Evolutionary conservation across 202 grass and related monocot species (phyloP).

Genomic region (Zizania palustris): DNA sequence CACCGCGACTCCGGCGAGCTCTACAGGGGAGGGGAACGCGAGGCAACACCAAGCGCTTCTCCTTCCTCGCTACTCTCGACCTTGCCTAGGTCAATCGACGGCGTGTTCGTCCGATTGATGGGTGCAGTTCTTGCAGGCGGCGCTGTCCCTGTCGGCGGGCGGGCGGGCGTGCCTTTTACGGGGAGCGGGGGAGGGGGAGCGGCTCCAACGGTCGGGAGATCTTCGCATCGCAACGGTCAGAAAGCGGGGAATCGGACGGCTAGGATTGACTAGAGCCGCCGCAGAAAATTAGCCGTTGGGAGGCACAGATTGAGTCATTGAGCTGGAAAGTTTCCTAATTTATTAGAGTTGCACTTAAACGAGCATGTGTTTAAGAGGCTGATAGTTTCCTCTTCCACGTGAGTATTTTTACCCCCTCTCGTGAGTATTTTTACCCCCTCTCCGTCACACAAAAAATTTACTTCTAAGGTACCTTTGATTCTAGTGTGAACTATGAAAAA

Average conservation of each 20-base stretch:
- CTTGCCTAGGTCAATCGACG: constrained; percentile 10
- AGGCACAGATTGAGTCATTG: neutral
- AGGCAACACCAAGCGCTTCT: neutral
- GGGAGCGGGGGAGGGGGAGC: neutral
- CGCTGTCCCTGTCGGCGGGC: neutral
- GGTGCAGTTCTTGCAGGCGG: constrained; percentile 36
- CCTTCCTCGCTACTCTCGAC: too few relatives aligned
- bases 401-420: neutral
- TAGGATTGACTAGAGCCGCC: neutral
- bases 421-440: too few relatives aligned
- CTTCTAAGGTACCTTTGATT: too few relatives aligned
- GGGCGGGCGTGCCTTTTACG: constrained; percentile 10
- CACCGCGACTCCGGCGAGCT: constrained; percentile 44
- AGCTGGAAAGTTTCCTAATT: constrained; percentile 31
- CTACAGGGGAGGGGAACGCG: neutral
- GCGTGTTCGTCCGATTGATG: neutral
- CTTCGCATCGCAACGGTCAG: constrained; percentile 57
- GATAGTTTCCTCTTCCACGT: neutral
- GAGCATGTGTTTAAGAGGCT: neutral
- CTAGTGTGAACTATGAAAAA: too few relatives aligned
- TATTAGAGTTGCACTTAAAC: neutral
- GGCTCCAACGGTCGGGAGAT: constrained; percentile 62
- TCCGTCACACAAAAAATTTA: too few relatives aligned
- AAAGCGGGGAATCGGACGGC: constrained; percentile 47
- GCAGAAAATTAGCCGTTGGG: constrained; percentile 50